Base-by-base conservation (phyloP, 768 basidiomycete genomes). In the Amanita exitialis region DNA sequence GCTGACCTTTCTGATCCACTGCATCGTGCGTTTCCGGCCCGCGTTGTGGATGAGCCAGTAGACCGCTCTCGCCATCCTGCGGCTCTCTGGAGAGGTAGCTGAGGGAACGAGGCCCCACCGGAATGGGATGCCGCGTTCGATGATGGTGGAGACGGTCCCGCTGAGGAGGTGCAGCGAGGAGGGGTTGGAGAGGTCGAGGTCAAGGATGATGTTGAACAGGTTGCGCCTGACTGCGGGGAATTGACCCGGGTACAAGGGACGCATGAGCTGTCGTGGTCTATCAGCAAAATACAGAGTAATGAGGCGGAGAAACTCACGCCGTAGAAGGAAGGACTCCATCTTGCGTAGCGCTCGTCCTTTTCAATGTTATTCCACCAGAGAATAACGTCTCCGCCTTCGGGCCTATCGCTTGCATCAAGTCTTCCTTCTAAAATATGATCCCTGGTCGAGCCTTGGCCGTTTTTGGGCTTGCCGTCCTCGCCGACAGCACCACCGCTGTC, bases 301-400 rank as follows among this genome's bases (percentile, higher is more conserved):
- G n/a, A n/a, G n/a, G n/a, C n/a, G 21, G 13, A 16, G 32, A 36
- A 13, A 64, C 76, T 36, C 57, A 83, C 83, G 30, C 61, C 58
- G 52, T 70, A 69, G 30, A 85, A 59, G 15, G 78, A 78, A 6
- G 77, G 60, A 27, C 62, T 69, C 74, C 76, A 83, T 18, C 62
- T 60, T 4, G 71, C 66, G 53, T 85, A 85, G 47, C 78, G 72
- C 36, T 67, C 71, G 64, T 98, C 96, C 55, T 79, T 86, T 68
- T 90, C 85, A 16, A 98, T 66, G 61, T 99, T 83, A 64, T 98
- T 99, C 84, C 86, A 88, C 80, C 89, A 98, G 0, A 83, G 61
- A 35, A 94, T 75, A 3, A 86, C 73, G 32, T 68, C 73, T 0
- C 84, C 90, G 1, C 78, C 90, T 62, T 99, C 96, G 3, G 62